phyloP scores from a whole-genome alignment of 148 eudicot species.

The Chenopodium formosanum region DNA sequence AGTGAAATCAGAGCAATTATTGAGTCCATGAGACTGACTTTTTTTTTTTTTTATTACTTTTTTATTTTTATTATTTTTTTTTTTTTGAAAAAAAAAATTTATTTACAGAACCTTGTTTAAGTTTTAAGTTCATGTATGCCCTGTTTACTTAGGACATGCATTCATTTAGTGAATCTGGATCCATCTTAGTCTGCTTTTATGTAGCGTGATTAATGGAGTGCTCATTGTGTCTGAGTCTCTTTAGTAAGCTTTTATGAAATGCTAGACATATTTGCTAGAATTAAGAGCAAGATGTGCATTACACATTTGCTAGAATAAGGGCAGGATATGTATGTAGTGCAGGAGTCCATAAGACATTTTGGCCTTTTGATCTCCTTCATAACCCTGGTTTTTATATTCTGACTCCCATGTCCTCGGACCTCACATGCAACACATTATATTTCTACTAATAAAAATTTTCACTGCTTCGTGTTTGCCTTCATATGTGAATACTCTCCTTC shows the following conservation, averaged over 20 bases:
- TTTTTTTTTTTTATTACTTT: background rate
- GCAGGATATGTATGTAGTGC: background rate
- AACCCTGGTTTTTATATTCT: background rate
- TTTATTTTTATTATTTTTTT: too few relatives aligned
- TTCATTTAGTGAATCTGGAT: background rate
- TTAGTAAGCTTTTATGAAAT: background rate
- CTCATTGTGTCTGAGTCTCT: background rate
- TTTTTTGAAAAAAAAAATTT: too few relatives aligned
- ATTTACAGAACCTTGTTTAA: background rate
- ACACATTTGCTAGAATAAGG: background rate
- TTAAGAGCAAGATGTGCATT: background rate
- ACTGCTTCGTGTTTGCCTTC: too few relatives aligned
- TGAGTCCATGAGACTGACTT: background rate
- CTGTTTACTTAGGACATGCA: background rate
- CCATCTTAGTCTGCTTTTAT: background rate
- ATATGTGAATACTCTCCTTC: too few relatives aligned
- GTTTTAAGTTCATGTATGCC: background rate
- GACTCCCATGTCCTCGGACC: background rate
- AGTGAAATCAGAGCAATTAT: background rate
- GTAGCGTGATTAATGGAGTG: background rate
- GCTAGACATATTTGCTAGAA: background rate
- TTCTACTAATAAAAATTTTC: too few relatives aligned
- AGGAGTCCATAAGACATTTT: background rate
- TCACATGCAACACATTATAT: too few relatives aligned
- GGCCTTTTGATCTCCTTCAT: background rate